Percentiles rank a stretch among this genome's conserved stretches.
Conservation (phyloP, 768 basidiomycete species). For the Porphyrellus cyaneotinctus region DNA sequence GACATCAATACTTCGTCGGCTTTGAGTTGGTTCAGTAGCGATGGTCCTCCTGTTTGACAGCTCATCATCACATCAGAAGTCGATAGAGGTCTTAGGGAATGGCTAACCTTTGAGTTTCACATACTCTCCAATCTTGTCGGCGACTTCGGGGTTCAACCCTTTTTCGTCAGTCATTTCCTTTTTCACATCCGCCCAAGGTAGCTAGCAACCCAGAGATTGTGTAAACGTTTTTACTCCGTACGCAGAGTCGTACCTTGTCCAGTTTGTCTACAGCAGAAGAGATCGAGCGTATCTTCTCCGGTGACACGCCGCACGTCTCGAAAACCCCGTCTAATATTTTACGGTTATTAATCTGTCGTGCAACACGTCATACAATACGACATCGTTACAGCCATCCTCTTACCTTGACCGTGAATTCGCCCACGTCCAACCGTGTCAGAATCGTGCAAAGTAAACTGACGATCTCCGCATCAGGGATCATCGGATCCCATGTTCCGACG, state of each 20-base stretch:
- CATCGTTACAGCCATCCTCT: neutral
- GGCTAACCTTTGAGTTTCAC: conserved; percentile 85
- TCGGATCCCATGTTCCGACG: conserved; percentile 85
- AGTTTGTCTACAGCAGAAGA: conserved; percentile 98
- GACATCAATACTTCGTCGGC: conserved; percentile 60
- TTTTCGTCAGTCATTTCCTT: conserved; percentile 98
- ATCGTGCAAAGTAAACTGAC: conserved; percentile 80
- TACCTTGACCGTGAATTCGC: conserved; percentile 93
- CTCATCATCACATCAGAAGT: neutral
- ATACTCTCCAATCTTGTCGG: conserved; percentile 95
- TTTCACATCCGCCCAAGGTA: conserved; percentile 88
- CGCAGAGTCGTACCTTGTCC: conserved; percentile 66
- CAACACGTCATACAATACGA: neutral
- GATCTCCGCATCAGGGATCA: conserved; percentile 96
- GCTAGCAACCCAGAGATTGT: conserved; percentile 34
- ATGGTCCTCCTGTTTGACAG: conserved; percentile 57
- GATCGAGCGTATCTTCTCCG: conserved; percentile 85
- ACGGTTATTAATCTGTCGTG: conserved; percentile 79
- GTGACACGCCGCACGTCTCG: conserved; percentile 90
- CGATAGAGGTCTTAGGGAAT: neutral
- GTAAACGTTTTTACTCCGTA: neutral
- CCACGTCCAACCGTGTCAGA: conserved; percentile 78
- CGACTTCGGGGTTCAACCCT: conserved; percentile 71
- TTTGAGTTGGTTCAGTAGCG: conserved; percentile 67
- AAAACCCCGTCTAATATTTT: conserved; percentile 98